Base-by-base conservation (phyloP, 768 basidiomycete genomes). In the Leccinum boreale region DNA sequence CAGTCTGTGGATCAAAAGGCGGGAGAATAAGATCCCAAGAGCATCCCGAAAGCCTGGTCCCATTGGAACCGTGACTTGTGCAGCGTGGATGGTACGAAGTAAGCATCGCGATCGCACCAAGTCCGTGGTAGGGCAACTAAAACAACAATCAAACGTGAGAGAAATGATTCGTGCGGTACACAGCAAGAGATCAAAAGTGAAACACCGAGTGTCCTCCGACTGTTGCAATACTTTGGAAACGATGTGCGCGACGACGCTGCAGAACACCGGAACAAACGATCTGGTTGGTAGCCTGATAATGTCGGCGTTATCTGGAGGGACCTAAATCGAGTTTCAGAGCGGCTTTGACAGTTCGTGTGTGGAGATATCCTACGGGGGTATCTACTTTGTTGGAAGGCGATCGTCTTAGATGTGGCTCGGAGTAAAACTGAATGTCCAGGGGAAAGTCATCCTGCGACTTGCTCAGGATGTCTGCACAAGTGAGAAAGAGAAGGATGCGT, bases 121-220 rank as follows among this genome's bases (percentile, higher is more conserved):
- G 1, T 71, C 59, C 2, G 76, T 62, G 3, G 73, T 70, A 9
- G 65, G 59, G 59, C 77, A 80, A 33, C 68, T 70, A 29, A 78
- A 62, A 57, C 78, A 78, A 57, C 70, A 77, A 50, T 81, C 71
- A 58, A 83, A 78, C 23, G 77, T 70, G 31, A 71, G 68, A 31
- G 75, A 67, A 28, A 77, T 64, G 15, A 78, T 66, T 35, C 78
- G 77, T 14, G 76, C 70, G 11, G 77, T 68, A 31, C 70, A 74
- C 33, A 78, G 79, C 48, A 75, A 62, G 45, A 84, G 62, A 62
- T 87, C 83, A 15, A 69, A 65, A 9, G 85, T 73, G 51, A 84
- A 81, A 73, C 79, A 80, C 33, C 79, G 77, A 12, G 75, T 78
- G 45, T 75, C 74, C 12, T 81, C 67, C 1, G 78, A 65, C 3